Evolutionary conservation across 2,329 filamentous ascomycete genomes (phyloP).

Genomic region (Shiraia bambusicola): DNA sequence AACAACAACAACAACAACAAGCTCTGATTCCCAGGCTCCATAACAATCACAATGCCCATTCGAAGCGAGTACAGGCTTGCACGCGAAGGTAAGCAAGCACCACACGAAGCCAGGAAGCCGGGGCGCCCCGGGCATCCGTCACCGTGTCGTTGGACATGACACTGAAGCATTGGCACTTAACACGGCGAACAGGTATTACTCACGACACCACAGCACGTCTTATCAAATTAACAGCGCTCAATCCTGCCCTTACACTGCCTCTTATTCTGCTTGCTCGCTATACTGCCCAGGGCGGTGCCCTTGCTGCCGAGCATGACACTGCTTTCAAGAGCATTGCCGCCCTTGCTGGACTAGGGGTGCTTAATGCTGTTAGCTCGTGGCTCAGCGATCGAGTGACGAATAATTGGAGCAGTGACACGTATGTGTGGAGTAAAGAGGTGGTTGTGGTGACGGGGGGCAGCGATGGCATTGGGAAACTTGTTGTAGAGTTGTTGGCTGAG

Average conservation of each 20-base stretch:
- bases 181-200: constrained; percentile 31
- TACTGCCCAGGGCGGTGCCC: constrained; percentile 61
- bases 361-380: constrained; percentile 52
- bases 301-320: constrained; percentile 52
- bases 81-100: constrained; percentile 39
- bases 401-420: constrained; percentile 56
- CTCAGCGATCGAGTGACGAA: constrained; percentile 55
- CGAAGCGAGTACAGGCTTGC: constrained; percentile 42
- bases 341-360: constrained; percentile 56
- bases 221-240: constrained; percentile 62
- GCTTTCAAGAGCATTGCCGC: constrained; percentile 58
- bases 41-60: constrained; percentile 35
- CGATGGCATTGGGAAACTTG: constrained; percentile 68
- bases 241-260: constrained; percentile 64
- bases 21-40: neutral
- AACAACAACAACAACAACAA: no score
- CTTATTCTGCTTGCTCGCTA: constrained; percentile 64
- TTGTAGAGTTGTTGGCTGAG: constrained; percentile 67
- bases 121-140: constrained; percentile 1
- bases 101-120: neutral
- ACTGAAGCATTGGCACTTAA: neutral
- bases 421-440: constrained; percentile 69
- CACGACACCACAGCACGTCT: constrained; percentile 61
- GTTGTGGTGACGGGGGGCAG: constrained; percentile 75
- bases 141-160: neutral